Base-by-base conservation (phyloP, 2,329 filamentous ascomycete genomes). In the Penicillium sp. region DNA sequence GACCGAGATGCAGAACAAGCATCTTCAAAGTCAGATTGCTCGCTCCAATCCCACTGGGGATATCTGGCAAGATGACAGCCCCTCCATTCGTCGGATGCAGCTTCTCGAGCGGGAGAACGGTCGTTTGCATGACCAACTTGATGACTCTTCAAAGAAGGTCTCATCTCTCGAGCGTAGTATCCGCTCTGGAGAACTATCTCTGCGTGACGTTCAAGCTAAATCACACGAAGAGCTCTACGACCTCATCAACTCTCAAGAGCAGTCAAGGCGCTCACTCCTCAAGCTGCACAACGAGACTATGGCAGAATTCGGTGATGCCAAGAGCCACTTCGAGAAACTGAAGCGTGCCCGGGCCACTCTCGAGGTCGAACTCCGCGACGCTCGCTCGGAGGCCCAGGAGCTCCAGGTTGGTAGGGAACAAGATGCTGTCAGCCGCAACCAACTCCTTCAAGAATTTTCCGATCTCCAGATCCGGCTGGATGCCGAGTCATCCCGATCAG, bases 201-300 rank as follows among this genome's bases (percentile, higher is more conserved):
- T 97, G 41, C 89, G 92, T 45, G 93, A 97, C 72, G 85, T 97
- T 43, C 92, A 97, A 72, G 89, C 92, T 2, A 92, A 90, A 70
- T 96, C 92, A 5, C 92, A 97, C 64, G 92, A 97, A 68, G 94
- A 97, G 72, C 85, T 97, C 16, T 89, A 95, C 60, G 92, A 97
- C 59, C 81, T 96, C 38, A 87, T 97, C 68, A 96, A 92, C 72
- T 93, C 88, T 56, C 94, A 97, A 71, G 93, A 97, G 72, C 88
- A 96, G 58, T 92, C 91, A 27, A 85, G 94, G 43, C 86, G 89
- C 54, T 87, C 88, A 4, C 78, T 97, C 29, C 80, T 96, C 24
- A 87, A 92, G 67, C 86, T 88, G 60, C 92, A 97, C 73, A 95
- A 94, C 70, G 86, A 90, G 63, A 88, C 90, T 14, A 83, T 97